Evolutionary conservation across 805 yeast species (phyloP).

Genomic region (Komagataella mondaviorum): DNA sequence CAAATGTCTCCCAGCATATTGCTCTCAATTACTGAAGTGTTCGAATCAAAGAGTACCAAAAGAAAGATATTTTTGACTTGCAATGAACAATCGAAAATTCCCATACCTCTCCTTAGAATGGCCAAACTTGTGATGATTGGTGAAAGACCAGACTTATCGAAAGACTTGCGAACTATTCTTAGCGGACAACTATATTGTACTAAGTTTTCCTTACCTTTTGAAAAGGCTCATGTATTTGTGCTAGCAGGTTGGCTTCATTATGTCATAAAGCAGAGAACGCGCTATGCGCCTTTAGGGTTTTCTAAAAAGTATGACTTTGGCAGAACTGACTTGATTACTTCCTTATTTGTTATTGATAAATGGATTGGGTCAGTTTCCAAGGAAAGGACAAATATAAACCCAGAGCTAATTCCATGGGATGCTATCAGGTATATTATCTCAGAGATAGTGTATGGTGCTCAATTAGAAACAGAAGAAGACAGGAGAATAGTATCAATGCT

Average conservation of each 20-base stretch:
- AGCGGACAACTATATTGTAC: neutral
- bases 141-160: conserved; percentile 27
- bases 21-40: neutral
- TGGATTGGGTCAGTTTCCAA: conserved; percentile 12
- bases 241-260: conserved; percentile 63
- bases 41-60: neutral
- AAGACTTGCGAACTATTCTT: neutral
- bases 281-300: conserved; percentile 56
- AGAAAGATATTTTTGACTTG: conserved; percentile 52
- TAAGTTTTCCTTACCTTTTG: conserved; percentile 20
- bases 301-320: conserved; percentile 50
- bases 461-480: conserved; percentile 32
- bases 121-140: conserved; percentile 51
- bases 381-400: conserved; percentile 24
- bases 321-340: conserved; percentile 54
- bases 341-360: conserved; percentile 26
- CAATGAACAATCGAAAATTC: conserved; percentile 29
- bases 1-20: conserved; percentile 29
- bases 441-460: conserved; percentile 55
- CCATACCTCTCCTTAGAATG: conserved; percentile 40
- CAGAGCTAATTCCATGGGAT: conserved; percentile 40
- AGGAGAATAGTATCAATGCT: conserved; percentile 18
- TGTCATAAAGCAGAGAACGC: conserved; percentile 39
- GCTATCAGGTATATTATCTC: conserved; percentile 35
- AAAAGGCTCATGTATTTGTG: conserved; percentile 33